Base-by-base conservation (phyloP, 1,284 basidiomycete species). In the Pisolithus thermaeus region DNA sequence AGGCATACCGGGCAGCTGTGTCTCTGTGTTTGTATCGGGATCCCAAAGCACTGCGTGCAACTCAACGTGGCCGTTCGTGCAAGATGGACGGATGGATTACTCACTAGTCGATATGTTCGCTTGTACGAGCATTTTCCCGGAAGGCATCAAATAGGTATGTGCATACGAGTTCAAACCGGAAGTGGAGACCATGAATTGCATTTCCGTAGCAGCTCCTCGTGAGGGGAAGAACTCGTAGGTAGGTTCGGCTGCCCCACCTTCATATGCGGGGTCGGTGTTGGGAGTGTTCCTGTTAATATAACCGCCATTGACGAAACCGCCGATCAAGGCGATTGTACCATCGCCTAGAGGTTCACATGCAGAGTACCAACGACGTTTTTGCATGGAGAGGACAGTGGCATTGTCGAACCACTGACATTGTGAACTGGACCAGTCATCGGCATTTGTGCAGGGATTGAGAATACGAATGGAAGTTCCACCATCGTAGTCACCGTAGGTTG, bases 271-370 rank as follows among this genome's bases (percentile, higher is more conserved):
- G 60, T 87, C 84, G 4, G 59, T 69, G 59, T 86, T 87, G 18
- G 87, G 87, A 36, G 71, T 78, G 61, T 89, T 94, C 16, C 92
- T 78, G 69, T 97, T 96, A 69, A 94, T 80, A 69, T 95, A 93
- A 22, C 87, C 86, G 59, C 93, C 93, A 65, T 85, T 89, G 54
- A 84, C 78, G 66, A 92, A 87, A 38, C 90, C 90, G 47, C 90
- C 90, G 43, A 90, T 85, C 46, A 92, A 71, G 18, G 82, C 87
- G 42, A 92, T 67, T 2, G 72, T 71, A 28, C 87, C 87, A 59
- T 89, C 78, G 0, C 74, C 84, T 3, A 88, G 75, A 7, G 85
- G 71, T 65, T 91, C 88, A 41, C 91, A 90, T 11, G 89, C 83
- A 27, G 92, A 92, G 58, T 95, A 95, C 92, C 92, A 96, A 18